Conservation (phyloP, 1,284 basidiomycete species). For the Ustilago sp. region DNA sequence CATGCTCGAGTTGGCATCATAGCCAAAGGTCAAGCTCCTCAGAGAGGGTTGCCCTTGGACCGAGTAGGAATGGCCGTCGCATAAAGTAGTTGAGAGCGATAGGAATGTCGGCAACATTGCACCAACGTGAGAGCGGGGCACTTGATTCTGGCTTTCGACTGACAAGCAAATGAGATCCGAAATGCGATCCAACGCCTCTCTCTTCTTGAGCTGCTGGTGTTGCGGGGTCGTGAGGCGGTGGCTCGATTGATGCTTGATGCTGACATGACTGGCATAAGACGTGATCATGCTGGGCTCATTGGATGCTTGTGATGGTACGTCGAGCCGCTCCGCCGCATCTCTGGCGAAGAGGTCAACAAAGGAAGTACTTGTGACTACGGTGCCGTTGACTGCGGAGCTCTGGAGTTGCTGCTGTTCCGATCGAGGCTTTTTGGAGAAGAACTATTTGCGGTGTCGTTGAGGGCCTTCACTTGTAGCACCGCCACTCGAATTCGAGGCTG, state of each 20-base stretch:
- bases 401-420: not conserved
- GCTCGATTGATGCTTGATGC: not conserved
- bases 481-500: constrained; percentile 17
- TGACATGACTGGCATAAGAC: not conserved
- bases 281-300: not conserved
- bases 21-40: constrained; percentile 2
- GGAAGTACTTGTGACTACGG: not conserved
- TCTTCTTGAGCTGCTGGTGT: constrained; percentile 19
- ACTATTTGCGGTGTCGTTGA: constrained; percentile 29
- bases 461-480: constrained; percentile 4
- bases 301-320: not conserved
- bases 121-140: constrained; percentile 7
- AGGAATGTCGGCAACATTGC: constrained; percentile 19
- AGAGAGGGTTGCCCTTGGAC: constrained; percentile 25
- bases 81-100: constrained; percentile 18
- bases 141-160: constrained; percentile 18
- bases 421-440: constrained; percentile 35
- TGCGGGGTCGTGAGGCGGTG: constrained; percentile 19
- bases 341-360: constrained; percentile 30
- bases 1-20: constrained; percentile 14
- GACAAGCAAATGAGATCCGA: constrained; percentile 38
- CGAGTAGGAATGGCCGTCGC: constrained; percentile 29
- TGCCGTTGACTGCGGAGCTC: not conserved
- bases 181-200: constrained; percentile 32
- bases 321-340: not conserved